phyloP scores from a whole-genome alignment of 805 yeast genomes.

The Jamesozyma hellenica region DNA sequence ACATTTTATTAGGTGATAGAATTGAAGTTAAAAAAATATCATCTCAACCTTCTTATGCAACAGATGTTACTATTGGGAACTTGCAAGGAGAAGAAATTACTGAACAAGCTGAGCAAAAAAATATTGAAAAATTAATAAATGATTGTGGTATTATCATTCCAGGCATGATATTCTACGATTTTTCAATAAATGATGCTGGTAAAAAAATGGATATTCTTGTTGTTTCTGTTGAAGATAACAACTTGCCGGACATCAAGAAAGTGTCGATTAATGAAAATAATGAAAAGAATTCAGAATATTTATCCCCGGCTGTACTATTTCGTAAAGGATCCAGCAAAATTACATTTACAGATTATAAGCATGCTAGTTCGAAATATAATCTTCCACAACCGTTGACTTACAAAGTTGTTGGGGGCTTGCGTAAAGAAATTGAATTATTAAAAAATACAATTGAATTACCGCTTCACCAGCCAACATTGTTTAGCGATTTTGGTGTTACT shows the following conservation, averaged over 20 bases:
- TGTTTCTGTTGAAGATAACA: conserved; percentile 24
- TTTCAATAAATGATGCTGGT: conserved; percentile 10
- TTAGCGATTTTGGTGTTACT: conserved; percentile 72
- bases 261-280: conserved; percentile 18
- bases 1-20: conserved; percentile 42
- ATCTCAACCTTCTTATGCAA: conserved; percentile 41
- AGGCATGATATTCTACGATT: conserved; percentile 34
- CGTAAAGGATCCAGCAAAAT: conserved; percentile 29
- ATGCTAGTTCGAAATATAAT: conserved; percentile 32
- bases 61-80: conserved; percentile 29
- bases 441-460: conserved; percentile 71
- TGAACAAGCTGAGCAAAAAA: conserved; percentile 18
- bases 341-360: conserved; percentile 14
- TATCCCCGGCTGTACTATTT: conserved; percentile 42
- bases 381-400: conserved; percentile 39
- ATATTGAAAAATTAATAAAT: conserved; percentile 35
- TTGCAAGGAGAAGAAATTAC: conserved; percentile 15
- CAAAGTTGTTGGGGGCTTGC: conserved; percentile 66
- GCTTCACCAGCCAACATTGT: conserved; percentile 62
- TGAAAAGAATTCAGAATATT: conserved; percentile 16
- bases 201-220: conserved; percentile 14
- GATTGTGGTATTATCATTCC: conserved; percentile 56
- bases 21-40: conserved; percentile 37
- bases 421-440: conserved; percentile 48
- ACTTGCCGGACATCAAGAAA: conserved; percentile 32